Conservation (phyloP, 176 grass and related monocot species). For the Avena insularis region DNA sequence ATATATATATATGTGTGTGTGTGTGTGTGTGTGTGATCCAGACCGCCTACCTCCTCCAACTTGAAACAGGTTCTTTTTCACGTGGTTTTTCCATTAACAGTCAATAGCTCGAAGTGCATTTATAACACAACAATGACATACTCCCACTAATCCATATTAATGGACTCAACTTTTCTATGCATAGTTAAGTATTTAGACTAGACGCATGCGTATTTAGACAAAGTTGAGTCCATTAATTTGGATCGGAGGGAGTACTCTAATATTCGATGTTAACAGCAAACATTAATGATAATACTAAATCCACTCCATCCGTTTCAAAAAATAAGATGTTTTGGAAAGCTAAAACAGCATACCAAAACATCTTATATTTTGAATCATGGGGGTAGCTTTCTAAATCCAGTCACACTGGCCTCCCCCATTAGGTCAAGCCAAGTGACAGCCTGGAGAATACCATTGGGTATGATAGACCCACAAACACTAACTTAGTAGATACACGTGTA, state of each 20-base stretch:
- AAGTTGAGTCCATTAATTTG: too few species aligned
- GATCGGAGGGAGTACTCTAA: too few species aligned
- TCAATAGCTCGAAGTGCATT: not conserved
- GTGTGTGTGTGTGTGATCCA: not conserved
- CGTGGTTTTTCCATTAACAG: not conserved
- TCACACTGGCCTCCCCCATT: not conserved
- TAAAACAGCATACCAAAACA: too few species aligned
- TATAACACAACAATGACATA: not conserved
- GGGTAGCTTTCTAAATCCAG: not conserved
- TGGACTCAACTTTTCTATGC: too few species aligned
- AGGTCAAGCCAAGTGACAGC: not conserved
- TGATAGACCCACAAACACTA: not conserved
- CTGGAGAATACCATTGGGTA: not conserved
- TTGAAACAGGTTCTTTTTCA: not conserved
- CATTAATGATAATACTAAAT: not conserved
- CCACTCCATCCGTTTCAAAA: too few species aligned
- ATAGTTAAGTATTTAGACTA: too few species aligned
- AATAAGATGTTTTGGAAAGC: too few species aligned
- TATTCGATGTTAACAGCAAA: not conserved
- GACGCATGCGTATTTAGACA: too few species aligned
- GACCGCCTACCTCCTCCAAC: not conserved
- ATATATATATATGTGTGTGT: too few species aligned
- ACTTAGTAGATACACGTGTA: not conserved
- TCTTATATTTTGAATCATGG: too few species aligned
- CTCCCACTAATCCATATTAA: not conserved